Evolutionary conservation across 2,329 filamentous ascomycete species (phyloP), one percentile per base, ranked within the genome.

Genomic region (Teratosphaeriaceae sp.): DNA sequence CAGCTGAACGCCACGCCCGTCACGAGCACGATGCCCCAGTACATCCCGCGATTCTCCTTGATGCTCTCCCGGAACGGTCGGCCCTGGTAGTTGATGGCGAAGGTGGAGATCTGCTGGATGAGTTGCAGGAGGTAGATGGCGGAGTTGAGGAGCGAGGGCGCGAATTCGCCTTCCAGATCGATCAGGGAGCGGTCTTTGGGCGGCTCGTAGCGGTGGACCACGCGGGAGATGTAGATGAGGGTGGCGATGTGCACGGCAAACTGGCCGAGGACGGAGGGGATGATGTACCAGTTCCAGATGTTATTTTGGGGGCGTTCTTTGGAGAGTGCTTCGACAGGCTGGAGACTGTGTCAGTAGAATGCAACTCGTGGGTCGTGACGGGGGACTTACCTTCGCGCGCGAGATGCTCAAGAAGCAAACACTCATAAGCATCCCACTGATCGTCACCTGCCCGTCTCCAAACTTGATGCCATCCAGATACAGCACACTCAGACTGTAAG

Each of bases 401-500:
- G 92, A 97, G 59, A 98, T 96, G 48, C 89, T 96, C 58, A 98
- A 72, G 77, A 98, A 98, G 71, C 92, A 98, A 39, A 98, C 92
- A 58, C 89, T 96, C 92, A 98, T 97, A 65, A 98, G 82, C 86
- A 98, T 97, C 56, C 92, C 92, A 56, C 88, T 96, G 59, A 98
- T 97, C 13, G 92, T 98, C 54, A 97, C 92, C 69, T 98, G 92
- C 3, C 89, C 88, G 63, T 98, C 92, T 44, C 92, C 89, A 62
- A 98, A 98, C 72, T 98, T 98, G 75, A 98, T 98, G 50, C 92
- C 92, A 59, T 97, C 90, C 1, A 98, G 79, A 61, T 98, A 98
- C 45, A 98, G 75, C 15, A 98, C 92, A 65, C 86, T 94, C 62
- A 98, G 70, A 66, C 88, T 95, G 79, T 98, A 98, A 27, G 92